Evolutionary conservation across 2,329 filamentous ascomycete genomes (phyloP).

Genomic region (Gnomoniopsis smithogilvyi): DNA sequence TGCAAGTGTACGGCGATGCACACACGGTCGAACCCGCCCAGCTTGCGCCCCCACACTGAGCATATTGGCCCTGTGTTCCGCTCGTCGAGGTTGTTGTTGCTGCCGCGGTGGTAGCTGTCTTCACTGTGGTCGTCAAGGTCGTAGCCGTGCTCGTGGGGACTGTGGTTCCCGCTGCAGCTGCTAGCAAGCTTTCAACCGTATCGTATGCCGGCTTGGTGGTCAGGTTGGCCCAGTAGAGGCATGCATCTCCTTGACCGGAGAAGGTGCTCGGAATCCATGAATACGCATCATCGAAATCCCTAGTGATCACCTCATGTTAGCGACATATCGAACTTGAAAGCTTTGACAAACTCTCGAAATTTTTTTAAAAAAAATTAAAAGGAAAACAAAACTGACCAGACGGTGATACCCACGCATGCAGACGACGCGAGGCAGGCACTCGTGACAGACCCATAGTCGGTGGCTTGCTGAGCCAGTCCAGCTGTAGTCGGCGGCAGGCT

Average conservation of each 20-base stretch:
- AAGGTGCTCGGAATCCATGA: slow-evolving; percentile 37
- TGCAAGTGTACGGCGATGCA: slow-evolving; percentile 42
- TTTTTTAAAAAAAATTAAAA: too few species aligned
- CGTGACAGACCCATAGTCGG: slow-evolving; percentile 39
- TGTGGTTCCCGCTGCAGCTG: slow-evolving; percentile 12
- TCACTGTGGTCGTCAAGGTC: not conserved
- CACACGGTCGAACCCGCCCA: slow-evolving; percentile 29
- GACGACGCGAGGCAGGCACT: slow-evolving; percentile 32
- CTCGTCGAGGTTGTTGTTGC: not conserved
- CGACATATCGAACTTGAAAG: too few species aligned
- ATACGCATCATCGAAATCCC: slow-evolving; percentile 35
- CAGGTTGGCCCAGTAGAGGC: slow-evolving; percentile 34
- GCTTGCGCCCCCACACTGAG: slow-evolving; percentile 15
- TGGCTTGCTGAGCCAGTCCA: slow-evolving; percentile 42
- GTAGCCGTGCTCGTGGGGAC: not conserved
- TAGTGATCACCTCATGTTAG: not conserved
- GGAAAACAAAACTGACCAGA: slow-evolving; percentile 32
- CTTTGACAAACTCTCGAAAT: too few species aligned
- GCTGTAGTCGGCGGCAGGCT: slow-evolving; percentile 35
- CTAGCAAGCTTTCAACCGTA: slow-evolving; percentile 23
- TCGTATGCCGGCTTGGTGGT: slow-evolving; percentile 37
- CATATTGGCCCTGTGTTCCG: slow-evolving; percentile 3
- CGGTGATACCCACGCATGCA: slow-evolving; percentile 39
- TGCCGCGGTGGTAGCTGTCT: slow-evolving; percentile 6
- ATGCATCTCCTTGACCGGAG: slow-evolving; percentile 34